A percentile compares a stretch with the other conserved stretches of the same genome.
These are phyloP conservation scores for Ogataea paraovalis DNA, from an alignment of 805 yeast genomes.

Conservation along the genomic window DNA sequence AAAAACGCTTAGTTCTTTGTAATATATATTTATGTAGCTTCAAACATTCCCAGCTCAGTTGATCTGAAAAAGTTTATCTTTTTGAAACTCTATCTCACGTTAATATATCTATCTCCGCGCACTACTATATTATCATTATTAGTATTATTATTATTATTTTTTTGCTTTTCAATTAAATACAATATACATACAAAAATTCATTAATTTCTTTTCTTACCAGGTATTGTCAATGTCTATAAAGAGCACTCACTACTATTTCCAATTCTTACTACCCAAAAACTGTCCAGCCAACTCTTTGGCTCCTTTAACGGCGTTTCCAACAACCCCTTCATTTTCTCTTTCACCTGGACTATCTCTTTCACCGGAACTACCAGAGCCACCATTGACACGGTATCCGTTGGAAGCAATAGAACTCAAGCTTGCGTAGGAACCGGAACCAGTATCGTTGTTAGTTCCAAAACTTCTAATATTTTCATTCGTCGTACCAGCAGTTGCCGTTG, in stretches of 20 bases:
- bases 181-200: neutral
- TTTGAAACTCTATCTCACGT: too few relatives aligned
- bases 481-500: conserved; percentile 10
- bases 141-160: neutral
- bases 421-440: conserved; percentile 5
- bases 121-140: too few relatives aligned
- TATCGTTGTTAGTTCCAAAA: neutral
- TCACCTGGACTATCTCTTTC: neutral
- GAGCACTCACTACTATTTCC: neutral
- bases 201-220: neutral
- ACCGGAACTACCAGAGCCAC: neutral
- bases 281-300: conserved; percentile 6
- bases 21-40: too few relatives aligned
- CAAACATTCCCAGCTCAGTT: too few relatives aligned
- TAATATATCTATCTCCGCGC: too few relatives aligned
- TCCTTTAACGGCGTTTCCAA: conserved; percentile 9
- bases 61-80: too few relatives aligned
- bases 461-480: conserved; percentile 9
- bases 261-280: conserved; percentile 1
- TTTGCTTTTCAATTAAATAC: neutral
- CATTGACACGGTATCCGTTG: conserved; percentile 4
- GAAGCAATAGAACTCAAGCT: conserved; percentile 10
- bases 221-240: neutral
- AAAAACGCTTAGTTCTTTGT: neutral
- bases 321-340: conserved; percentile 15